These are phyloP conservation scores for Naematelia aurantialba DNA, from an alignment of 768 basidiomycete genomes.

Conservation along the genomic window DNA sequence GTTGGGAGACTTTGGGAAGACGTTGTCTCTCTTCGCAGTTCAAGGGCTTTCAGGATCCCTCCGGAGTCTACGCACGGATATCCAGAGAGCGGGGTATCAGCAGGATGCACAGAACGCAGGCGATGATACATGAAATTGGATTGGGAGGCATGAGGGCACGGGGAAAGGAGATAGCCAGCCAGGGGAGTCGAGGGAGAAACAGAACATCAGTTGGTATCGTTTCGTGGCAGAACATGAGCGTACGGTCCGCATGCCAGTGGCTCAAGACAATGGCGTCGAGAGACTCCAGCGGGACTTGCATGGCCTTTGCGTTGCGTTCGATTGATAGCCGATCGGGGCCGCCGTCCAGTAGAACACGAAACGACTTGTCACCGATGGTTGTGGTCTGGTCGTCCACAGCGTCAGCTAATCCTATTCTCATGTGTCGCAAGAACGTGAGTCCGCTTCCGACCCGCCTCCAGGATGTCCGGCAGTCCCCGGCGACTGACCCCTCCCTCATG, in stretches of 20 bases:
- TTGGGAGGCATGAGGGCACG: not conserved
- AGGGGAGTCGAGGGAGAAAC: not conserved
- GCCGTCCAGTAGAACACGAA: slow-evolving; percentile 73
- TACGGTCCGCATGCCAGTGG: slow-evolving; percentile 69
- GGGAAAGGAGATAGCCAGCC: not conserved
- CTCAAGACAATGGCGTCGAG: slow-evolving; percentile 66
- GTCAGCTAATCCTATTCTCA: no score
- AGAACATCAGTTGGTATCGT: slow-evolving; percentile 4
- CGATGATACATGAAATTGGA: not conserved
- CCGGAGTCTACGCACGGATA: slow-evolving; percentile 55
- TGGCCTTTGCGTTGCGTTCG: slow-evolving; percentile 64
- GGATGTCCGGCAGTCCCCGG: no score
- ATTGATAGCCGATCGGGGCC: slow-evolving; percentile 75
- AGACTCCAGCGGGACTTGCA: slow-evolving; percentile 58
- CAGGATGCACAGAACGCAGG: not conserved
- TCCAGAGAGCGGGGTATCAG: not conserved
- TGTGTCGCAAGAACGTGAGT: no score
- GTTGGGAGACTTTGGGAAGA: slow-evolving; percentile 15
- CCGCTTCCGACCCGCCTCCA: no score
- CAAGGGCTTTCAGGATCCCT: slow-evolving; percentile 56
- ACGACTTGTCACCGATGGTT: slow-evolving; percentile 53
- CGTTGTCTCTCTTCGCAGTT: slow-evolving; percentile 10
- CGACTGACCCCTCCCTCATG: no score
- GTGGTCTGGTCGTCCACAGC: slow-evolving; percentile 58
- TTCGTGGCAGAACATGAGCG: no score